A percentile compares a stretch with the other conserved stretches of the same genome.
Evolutionary conservation across 345 rosid genomes (phyloP).

Genomic region (Melaleuca quinquenervia): DNA sequence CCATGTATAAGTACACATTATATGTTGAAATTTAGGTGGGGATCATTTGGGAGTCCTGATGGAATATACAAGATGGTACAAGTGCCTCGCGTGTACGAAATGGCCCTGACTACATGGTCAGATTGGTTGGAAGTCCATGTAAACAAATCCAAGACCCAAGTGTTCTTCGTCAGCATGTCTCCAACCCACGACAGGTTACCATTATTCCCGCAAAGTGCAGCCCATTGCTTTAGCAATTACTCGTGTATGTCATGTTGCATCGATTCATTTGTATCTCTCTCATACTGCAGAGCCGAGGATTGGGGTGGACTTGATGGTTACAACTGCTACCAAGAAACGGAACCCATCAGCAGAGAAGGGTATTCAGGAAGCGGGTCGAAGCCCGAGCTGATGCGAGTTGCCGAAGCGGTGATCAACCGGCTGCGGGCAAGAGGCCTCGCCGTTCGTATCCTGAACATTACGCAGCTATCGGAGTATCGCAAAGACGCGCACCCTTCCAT

Average conservation of each 20-base stretch:
- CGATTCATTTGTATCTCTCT: neutral
- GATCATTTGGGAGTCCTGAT: constrained; percentile 54
- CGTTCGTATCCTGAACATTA: constrained; percentile 50
- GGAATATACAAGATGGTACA: constrained; percentile 47
- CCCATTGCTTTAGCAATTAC: no score
- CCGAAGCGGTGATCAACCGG: constrained; percentile 23
- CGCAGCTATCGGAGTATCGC: constrained; percentile 59
- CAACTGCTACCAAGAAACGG: constrained; percentile 52
- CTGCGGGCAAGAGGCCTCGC: constrained; percentile 32
- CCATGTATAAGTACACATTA: neutral
- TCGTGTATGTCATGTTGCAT: neutral
- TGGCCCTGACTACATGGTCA: constrained; percentile 70
- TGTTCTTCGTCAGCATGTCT: constrained; percentile 76
- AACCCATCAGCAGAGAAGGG: constrained; percentile 34
- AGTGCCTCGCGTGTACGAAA: constrained; percentile 58
- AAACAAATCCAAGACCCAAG: constrained; percentile 39
- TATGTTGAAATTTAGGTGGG: constrained; percentile 33
- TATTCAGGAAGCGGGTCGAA: constrained; percentile 33
- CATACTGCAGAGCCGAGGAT: constrained; percentile 34
- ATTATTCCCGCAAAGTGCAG: neutral
- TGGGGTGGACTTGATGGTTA: constrained; percentile 47
- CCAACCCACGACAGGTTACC: constrained; percentile 73
- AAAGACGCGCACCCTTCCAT: constrained; percentile 74
- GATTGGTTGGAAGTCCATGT: constrained; percentile 69
- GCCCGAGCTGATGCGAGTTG: constrained; percentile 33